These are phyloP conservation scores for Sphagnurus paluster DNA, from an alignment of 1,284 basidiomycete genomes.

Conservation along the genomic window DNA sequence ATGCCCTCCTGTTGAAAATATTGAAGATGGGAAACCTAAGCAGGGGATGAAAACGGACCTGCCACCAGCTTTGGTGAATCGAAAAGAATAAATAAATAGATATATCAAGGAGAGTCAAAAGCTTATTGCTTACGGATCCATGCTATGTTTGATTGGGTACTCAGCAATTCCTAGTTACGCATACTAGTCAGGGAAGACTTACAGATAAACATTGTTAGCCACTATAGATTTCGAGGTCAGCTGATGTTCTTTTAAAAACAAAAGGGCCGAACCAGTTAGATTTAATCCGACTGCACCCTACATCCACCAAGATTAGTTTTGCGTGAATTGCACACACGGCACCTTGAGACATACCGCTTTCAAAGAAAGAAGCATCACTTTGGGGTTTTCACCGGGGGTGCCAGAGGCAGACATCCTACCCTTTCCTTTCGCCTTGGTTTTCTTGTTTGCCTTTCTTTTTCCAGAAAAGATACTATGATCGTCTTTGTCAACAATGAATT, in stretches of 20 bases:
- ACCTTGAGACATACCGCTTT: slow-evolving; percentile 52
- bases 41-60: slow-evolving; percentile 36
- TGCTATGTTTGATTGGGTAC: slow-evolving; percentile 40
- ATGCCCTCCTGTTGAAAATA: slow-evolving; percentile 66
- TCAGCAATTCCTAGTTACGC: not conserved
- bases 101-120: not conserved
- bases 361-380: slow-evolving; percentile 85
- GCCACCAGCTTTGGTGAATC: slow-evolving; percentile 61
- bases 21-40: not conserved
- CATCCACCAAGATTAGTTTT: not conserved
- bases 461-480: slow-evolving; percentile 25
- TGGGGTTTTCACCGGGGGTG: slow-evolving; percentile 50
- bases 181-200: slow-evolving; percentile 33
- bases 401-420: slow-evolving; percentile 20
- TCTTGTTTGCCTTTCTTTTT: slow-evolving; percentile 33
- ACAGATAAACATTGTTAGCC: slow-evolving; percentile 89
- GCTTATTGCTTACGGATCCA: slow-evolving; percentile 79
- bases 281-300: slow-evolving; percentile 84
- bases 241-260: not conserved
- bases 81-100: slow-evolving; percentile 4
- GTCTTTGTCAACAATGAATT: slow-evolving; percentile 43
- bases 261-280: slow-evolving; percentile 51
- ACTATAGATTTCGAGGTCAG: slow-evolving; percentile 36
- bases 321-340: not conserved
- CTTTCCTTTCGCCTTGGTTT: slow-evolving; percentile 35